phyloP scores from a whole-genome alignment of 2,329 filamentous ascomycete species.

The Talaromyces sp. region DNA sequence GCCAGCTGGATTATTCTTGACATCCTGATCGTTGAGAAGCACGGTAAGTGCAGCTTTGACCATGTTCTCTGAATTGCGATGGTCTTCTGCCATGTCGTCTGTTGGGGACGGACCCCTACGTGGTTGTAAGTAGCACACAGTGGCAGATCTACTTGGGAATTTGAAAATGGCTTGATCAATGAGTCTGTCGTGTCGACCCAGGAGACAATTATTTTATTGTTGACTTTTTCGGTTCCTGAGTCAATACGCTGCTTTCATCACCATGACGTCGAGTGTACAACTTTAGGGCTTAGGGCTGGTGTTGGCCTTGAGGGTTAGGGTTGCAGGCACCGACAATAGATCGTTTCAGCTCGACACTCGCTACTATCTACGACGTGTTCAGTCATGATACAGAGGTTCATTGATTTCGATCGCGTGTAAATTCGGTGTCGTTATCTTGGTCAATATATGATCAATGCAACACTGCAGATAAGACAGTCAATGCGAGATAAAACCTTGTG shows the following conservation, averaged over 20 bases:
- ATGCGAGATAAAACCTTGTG: background rate
- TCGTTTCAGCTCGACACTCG: too few relatives aligned
- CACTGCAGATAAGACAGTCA: too few relatives aligned
- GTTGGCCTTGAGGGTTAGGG: background rate
- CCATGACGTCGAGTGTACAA: background rate
- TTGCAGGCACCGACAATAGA: too few relatives aligned
- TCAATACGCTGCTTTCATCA: background rate
- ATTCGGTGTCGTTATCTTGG: too few relatives aligned
- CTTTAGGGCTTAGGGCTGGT: background rate
- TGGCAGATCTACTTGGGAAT: background rate
- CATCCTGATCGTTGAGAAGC: conserved; percentile 58
- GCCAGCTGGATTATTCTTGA: conserved; percentile 51
- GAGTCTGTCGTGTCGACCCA: background rate
- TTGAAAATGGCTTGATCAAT: background rate
- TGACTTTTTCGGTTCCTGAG: background rate
- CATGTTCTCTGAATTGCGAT: conserved; percentile 20
- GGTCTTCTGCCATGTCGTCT: conserved; percentile 6
- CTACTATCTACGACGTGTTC: too few relatives aligned
- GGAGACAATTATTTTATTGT: background rate
- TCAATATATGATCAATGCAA: too few relatives aligned
- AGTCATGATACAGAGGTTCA: too few relatives aligned
- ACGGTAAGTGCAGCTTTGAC: conserved; percentile 60
- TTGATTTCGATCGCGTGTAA: too few relatives aligned
- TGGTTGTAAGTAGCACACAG: background rate
- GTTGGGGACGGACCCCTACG: background rate